Conservation (phyloP, 768 basidiomycete species). For the Gyrodon lividus region DNA sequence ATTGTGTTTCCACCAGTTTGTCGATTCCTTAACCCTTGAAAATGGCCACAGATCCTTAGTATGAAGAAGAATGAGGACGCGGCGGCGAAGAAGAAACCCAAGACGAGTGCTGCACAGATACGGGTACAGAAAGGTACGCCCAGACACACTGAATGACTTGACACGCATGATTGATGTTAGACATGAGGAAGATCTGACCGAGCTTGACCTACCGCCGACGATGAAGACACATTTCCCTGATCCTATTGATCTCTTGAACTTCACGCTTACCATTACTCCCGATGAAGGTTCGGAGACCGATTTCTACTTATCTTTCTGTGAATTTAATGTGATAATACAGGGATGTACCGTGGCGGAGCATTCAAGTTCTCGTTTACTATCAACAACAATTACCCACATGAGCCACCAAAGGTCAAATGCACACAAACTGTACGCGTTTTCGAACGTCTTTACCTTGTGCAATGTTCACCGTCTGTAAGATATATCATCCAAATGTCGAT, state of each 20-base stretch:
- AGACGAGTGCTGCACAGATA: slow-evolving; percentile 97
- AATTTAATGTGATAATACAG: slow-evolving; percentile 38
- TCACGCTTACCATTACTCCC: slow-evolving; percentile 90
- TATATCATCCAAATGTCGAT: slow-evolving; percentile 99
- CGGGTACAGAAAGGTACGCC: slow-evolving; percentile 95
- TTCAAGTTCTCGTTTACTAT: slow-evolving; percentile 95
- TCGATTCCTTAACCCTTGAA: slow-evolving; percentile 5
- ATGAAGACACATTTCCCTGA: slow-evolving; percentile 96
- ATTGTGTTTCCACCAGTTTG: not conserved
- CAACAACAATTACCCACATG: slow-evolving; percentile 98
- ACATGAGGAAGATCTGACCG: slow-evolving; percentile 75
- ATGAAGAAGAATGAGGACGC: slow-evolving; percentile 99
- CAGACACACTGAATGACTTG: not conserved
- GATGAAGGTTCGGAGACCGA: slow-evolving; percentile 74
- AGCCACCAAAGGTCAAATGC: slow-evolving; percentile 99
- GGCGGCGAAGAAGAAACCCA: slow-evolving; percentile 96
- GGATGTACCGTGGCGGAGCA: slow-evolving; percentile 96
- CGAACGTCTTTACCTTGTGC: not conserved
- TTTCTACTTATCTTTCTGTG: not conserved
- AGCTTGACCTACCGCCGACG: slow-evolving; percentile 91
- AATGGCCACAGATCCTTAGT: slow-evolving; percentile 79
- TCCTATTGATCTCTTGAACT: slow-evolving; percentile 93
- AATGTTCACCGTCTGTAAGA: slow-evolving; percentile 47
- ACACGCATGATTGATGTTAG: slow-evolving; percentile 3
- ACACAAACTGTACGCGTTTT: slow-evolving; percentile 72